Percentiles rank a stretch among this genome's conserved stretches.
These are phyloP conservation scores for Amphirosellinia nigrospora DNA, from an alignment of 495 filamentous ascomycete genomes.

Conservation along the genomic window DNA sequence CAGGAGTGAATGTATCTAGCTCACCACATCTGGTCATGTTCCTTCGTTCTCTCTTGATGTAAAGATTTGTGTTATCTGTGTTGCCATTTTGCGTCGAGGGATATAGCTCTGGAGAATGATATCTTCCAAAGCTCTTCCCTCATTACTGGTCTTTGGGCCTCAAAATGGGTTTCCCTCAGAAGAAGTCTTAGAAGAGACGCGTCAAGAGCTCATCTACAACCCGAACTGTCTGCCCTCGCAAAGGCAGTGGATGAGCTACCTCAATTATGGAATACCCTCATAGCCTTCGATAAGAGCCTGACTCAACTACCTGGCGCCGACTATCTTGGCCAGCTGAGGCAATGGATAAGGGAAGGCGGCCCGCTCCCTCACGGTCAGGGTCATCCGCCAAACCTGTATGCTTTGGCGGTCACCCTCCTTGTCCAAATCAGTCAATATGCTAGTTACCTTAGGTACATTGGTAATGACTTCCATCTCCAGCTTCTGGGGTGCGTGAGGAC, in stretches of 20 bases:
- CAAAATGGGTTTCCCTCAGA: constrained; percentile 21
- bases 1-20: background rate
- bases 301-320: background rate
- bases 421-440: constrained; percentile 25
- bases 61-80: background rate
- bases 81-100: background rate
- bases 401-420: constrained; percentile 18
- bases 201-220: constrained; percentile 12
- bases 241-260: constrained; percentile 24
- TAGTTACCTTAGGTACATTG: constrained; percentile 17
- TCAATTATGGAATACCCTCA: constrained; percentile 19
- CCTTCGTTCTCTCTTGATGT: background rate
- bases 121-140: constrained; percentile 11
- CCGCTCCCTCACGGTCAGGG: background rate
- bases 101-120: background rate
- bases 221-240: constrained; percentile 13
- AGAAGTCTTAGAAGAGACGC: constrained; percentile 18
- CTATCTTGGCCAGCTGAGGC: background rate
- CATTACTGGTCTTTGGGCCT: constrained; percentile 26
- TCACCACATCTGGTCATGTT: background rate
- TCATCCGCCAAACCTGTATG: background rate
- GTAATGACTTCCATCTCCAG: background rate
- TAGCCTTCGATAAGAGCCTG: constrained; percentile 1
- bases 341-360: constrained; percentile 10
- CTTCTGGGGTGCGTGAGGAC: background rate